These are phyloP conservation scores for Thyridium curvatum DNA, from an alignment of 2,329 filamentous ascomycete genomes.

Conservation along the genomic window DNA sequence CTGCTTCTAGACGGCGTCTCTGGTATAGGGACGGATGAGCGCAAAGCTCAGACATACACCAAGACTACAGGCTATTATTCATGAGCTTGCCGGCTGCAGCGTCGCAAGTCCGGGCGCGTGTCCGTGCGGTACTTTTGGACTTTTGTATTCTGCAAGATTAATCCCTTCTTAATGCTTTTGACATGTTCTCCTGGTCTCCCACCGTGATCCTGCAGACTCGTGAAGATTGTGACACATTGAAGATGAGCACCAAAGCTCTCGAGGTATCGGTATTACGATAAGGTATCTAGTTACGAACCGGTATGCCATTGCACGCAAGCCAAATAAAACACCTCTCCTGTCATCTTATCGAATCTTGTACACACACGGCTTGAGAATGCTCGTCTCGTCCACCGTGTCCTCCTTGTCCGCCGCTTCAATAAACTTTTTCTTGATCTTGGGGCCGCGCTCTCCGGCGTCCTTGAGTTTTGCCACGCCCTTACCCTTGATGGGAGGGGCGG, in stretches of 20 bases:
- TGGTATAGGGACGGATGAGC: not conserved
- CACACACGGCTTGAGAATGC: slow-evolving; percentile 83
- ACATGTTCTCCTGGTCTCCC: no score
- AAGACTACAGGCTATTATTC: not conserved
- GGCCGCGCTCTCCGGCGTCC: slow-evolving; percentile 3
- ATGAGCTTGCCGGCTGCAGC: no score
- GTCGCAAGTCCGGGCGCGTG: no score
- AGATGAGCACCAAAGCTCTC: no score
- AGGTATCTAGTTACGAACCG: no score
- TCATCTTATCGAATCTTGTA: slow-evolving; percentile 73
- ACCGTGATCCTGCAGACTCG: no score
- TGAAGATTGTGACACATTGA: no score
- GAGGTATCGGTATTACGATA: no score
- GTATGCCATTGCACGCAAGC: no score
- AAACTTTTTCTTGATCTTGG: slow-evolving; percentile 48
- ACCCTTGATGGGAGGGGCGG: slow-evolving; percentile 65
- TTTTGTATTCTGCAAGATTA: no score
- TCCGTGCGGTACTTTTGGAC: no score
- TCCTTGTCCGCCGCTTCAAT: slow-evolving; percentile 49
- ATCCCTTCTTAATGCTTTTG: no score
- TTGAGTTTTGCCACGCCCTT: slow-evolving; percentile 51
- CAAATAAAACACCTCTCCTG: not conserved
- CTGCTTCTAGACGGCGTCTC: slow-evolving; percentile 1
- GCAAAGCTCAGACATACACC: not conserved
- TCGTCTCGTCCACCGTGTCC: slow-evolving; percentile 53